Conservation (phyloP, 257 asterid species). For the Thymus mandschuricus region DNA sequence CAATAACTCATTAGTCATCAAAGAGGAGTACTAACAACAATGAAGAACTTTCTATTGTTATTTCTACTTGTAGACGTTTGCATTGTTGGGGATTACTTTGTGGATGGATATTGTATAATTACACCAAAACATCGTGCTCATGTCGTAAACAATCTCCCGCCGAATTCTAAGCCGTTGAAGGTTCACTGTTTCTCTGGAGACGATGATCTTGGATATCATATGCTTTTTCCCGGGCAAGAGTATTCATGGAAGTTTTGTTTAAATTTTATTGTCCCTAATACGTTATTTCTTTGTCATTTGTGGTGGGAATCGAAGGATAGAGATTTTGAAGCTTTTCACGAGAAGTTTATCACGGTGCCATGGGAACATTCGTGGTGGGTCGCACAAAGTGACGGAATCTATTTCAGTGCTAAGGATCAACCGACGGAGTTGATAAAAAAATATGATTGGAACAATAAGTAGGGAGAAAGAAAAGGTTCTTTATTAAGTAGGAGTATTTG, state of each 20-base stretch:
- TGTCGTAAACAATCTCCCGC: neutral
- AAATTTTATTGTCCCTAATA: neutral
- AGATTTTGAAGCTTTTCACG: constrained; percentile 1
- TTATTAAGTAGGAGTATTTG: too few species aligned
- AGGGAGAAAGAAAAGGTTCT: neutral
- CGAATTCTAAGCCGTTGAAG: neutral
- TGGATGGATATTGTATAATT: neutral
- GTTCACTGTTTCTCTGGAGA: constrained; percentile 22
- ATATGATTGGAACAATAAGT: constrained; percentile 1
- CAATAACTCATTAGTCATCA: neutral
- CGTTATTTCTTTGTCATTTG: neutral
- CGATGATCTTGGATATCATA: constrained; percentile 1
- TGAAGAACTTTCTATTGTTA: neutral
- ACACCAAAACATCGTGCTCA: neutral
- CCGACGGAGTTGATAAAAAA: neutral
- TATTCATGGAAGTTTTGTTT: constrained; percentile 16
- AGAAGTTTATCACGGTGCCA: too few species aligned
- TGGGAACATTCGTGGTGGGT: neutral
- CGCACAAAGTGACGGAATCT: constrained; percentile 6
- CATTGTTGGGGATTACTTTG: neutral
- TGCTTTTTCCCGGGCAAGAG: neutral
- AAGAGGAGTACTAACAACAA: neutral
- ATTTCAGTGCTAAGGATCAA: neutral
- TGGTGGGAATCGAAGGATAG: constrained; percentile 9
- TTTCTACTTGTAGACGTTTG: neutral